Conservation (phyloP, 371 early-diverging fungal genomes). For the Cladochytrium tenue region DNA sequence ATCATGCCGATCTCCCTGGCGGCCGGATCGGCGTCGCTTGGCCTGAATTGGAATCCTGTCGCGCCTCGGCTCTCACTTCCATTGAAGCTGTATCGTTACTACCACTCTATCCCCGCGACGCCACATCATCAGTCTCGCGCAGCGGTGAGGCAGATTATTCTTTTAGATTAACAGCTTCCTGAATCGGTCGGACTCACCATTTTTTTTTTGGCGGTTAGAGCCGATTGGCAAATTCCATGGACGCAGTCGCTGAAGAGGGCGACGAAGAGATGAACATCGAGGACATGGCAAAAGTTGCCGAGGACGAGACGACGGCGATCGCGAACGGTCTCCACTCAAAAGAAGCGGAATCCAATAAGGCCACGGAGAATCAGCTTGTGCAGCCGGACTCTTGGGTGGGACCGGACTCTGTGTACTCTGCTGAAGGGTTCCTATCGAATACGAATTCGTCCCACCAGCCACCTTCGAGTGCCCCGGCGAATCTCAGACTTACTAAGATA, state of each 20-base stretch:
- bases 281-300: not conserved
- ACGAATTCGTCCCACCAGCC: not conserved
- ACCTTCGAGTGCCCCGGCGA: not conserved
- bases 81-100: conserved; percentile 6
- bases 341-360: not conserved
- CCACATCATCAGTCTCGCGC: conserved; percentile 9
- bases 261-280: not conserved
- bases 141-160: not conserved
- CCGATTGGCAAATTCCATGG: not conserved
- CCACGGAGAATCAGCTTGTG: not conserved
- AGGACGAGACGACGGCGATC: not conserved
- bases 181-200: not conserved
- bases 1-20: conserved; percentile 22
- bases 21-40: conserved; percentile 24
- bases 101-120: conserved; percentile 16
- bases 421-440: not conserved
- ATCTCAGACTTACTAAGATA: not conserved
- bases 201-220: conserved; percentile 1
- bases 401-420: not conserved
- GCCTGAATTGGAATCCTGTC: conserved; percentile 32
- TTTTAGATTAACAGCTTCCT: not conserved
- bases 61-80: conserved; percentile 27
- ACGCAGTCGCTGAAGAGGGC: not conserved
- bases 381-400: not conserved
- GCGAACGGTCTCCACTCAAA: not conserved